Evolutionary conservation across 306 rosid genomes (phyloP).

Genomic region (Luffa acutangula): DNA sequence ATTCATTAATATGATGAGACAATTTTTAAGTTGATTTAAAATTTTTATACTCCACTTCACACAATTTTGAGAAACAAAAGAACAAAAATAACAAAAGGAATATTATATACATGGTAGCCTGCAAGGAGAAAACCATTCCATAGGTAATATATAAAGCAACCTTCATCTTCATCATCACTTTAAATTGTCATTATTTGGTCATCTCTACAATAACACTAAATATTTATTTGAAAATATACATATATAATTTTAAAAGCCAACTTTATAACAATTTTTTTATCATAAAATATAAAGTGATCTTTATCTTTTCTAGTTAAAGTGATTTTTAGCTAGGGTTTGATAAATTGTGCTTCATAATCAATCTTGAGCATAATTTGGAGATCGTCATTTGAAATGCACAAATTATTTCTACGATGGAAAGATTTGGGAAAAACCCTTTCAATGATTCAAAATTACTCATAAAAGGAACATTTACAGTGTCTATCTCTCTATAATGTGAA

Average conservation of each 20-base stretch:
- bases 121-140: neutral
- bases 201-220: neutral
- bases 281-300: neutral
- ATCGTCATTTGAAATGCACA: neutral
- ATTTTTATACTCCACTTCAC: neutral
- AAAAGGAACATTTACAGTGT: neutral
- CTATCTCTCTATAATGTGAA: neutral
- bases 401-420: neutral
- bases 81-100: neutral
- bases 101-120: constrained; percentile 5
- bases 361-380: neutral
- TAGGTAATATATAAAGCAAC: neutral
- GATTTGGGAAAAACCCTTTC: neutral
- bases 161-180: constrained; percentile 2
- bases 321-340: neutral
- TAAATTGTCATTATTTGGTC: neutral
- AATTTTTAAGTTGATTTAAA: neutral
- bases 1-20: neutral
- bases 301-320: neutral
- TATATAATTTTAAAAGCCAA: neutral
- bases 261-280: neutral
- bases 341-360: neutral
- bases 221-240: neutral
- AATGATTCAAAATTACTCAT: neutral
- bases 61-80: neutral